Evolutionary conservation across 345 rosid genomes (phyloP), one percentile per base, ranked within the genome.

Genomic region (Hibiscus syriacus): DNA sequence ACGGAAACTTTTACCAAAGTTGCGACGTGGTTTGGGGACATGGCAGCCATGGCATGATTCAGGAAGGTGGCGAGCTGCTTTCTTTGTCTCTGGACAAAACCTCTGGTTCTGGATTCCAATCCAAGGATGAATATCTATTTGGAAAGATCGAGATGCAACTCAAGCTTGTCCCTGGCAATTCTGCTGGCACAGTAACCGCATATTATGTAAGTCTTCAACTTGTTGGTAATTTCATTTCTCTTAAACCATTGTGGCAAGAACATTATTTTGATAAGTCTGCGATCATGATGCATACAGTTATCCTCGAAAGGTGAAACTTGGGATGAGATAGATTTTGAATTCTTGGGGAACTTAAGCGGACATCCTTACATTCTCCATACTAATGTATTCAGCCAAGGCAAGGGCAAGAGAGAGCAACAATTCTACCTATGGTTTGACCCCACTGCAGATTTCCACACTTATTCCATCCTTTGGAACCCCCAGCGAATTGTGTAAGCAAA

Each of bases 121-220:
- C 78, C 25, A 64, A 74, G 13, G 58, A 26, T 2, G 66, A 64
- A 13, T 74, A 69, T 56, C 6, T 74, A 8, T 74, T 45, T 29
- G 58, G 58, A 2, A 54, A 54, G 30, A 54, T 54, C 12, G 32
- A 54, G 1, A 54, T 54, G 58, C 58, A 54, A 13, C 58, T 74
- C 58, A 74, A 69, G 52, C 74, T 75, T 23, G 78, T 70, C 6
- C 30, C 74, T 6, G 74, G 78, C 4, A 61, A 75, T 66, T 75
- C 78, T 38, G 74, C 78, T 70, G 78, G 78, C 43, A 70, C 78
- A 11, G 78, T 70, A 36, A 65, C 74, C 19, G 68, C 74, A 0
- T 74, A 43, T 43, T 74, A 74, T 49, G 74, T 74, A 20, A 14
- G 73, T 25, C 27, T 2, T 0, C 29, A 1, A 5, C 17, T 45